Percentiles rank a stretch among this genome's conserved stretches.
Conservation (phyloP, 2,329 filamentous ascomycete genomes). For the Alternaria brassicicola region DNA sequence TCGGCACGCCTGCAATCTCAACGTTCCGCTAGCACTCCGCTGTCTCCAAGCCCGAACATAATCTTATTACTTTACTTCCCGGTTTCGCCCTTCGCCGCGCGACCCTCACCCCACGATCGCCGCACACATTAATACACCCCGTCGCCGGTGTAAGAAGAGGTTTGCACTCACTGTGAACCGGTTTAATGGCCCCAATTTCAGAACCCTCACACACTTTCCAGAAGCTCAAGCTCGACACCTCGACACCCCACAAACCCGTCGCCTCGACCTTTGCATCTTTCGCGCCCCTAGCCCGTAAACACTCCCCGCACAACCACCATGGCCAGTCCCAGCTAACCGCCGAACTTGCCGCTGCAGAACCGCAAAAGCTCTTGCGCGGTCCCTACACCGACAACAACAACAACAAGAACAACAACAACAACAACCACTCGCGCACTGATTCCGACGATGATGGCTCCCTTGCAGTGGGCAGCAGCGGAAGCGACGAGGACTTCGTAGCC, state of each 20-base stretch:
- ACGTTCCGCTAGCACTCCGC: constrained; percentile 23
- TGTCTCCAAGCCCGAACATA: constrained; percentile 16
- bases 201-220: constrained; percentile 50
- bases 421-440: constrained; percentile 20
- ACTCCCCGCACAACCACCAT: constrained; percentile 32
- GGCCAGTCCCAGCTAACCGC: constrained; percentile 29
- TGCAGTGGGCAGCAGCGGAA: constrained; percentile 34
- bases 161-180: constrained; percentile 44
- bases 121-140: constrained; percentile 37
- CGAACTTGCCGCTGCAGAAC: constrained; percentile 27
- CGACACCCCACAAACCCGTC: constrained; percentile 41
- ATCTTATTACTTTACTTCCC: constrained; percentile 25
- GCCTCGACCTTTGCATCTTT: constrained; percentile 46
- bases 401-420: too few species aligned
- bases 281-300: constrained; percentile 43
- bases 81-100: constrained; percentile 36
- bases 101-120: constrained; percentile 37
- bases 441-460: constrained; percentile 28
- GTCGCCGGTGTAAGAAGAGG: constrained; percentile 31
- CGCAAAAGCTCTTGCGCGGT: constrained; percentile 24
- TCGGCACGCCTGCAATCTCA: constrained; percentile 14
- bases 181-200: constrained; percentile 48
- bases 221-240: constrained; percentile 51
- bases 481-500: constrained; percentile 35
- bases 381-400: too few species aligned